Conservation (phyloP, 306 rosid species). For the Corylus americana region DNA sequence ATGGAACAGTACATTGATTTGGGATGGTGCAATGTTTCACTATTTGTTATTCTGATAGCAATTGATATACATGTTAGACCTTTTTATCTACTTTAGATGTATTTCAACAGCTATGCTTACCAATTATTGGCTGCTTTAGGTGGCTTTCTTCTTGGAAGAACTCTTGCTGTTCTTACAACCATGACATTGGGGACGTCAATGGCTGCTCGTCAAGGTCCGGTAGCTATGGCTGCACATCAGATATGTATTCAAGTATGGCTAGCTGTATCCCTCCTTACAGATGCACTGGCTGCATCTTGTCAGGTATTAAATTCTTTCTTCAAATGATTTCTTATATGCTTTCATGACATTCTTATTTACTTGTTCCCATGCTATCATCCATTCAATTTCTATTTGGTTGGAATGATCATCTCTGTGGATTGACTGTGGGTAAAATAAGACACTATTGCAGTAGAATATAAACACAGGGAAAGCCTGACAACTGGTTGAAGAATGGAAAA, state of each 20-base stretch:
- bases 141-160: constrained; percentile 90
- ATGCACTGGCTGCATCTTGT: constrained; percentile 79
- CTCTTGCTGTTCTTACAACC: constrained; percentile 85
- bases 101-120: constrained; percentile 20
- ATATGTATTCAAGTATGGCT: constrained; percentile 97
- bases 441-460: neutral
- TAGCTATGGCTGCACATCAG: constrained; percentile 99
- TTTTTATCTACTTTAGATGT: constrained; percentile 27
- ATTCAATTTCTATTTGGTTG: constrained; percentile 20
- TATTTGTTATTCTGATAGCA: neutral
- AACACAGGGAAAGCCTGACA: neutral
- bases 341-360: constrained; percentile 11
- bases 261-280: constrained; percentile 95
- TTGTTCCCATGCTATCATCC: constrained; percentile 4
- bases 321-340: constrained; percentile 9
- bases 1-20: neutral
- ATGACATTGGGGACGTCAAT: constrained; percentile 88
- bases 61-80: neutral
- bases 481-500: neutral
- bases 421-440: neutral
- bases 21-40: neutral
- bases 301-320: constrained; percentile 58
- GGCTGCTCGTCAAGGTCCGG: constrained; percentile 98
- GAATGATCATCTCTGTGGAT: neutral
- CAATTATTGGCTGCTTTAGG: constrained; percentile 53